Evolutionary conservation across 73 alveolate species (phyloP), one percentile per base, ranked within the genome.

Genomic region (Tetrahymena malaccensis): DNA sequence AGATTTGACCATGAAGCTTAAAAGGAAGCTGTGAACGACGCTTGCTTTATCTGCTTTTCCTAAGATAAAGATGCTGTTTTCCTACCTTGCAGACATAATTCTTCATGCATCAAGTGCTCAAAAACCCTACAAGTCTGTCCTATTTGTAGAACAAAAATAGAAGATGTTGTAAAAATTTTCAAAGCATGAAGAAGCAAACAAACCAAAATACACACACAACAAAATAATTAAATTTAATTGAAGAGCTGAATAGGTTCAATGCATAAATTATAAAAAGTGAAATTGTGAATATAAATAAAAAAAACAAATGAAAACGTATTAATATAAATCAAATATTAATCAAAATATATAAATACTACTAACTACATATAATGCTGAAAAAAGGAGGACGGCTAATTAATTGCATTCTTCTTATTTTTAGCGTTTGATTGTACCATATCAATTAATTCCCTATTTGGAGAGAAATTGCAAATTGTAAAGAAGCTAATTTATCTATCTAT

Each of bases 21-120:
- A 34, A 93, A 95, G n/a, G 94, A 85, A 57, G 40, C 84, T 35
- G 84, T 85, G 10, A 93, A 85, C 35, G 94, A 95, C 85, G 94
- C 94, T 89, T 98, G 99, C 95, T 95, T 97, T 35, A 96, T 98
- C 0, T 98, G 99, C 44, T 97, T 94, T 94, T 97, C 96, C 85
- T 84, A 94, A 22, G 98, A 97, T 93, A 97, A 97, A 13, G 98
- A 98, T 96, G 97, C 98, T 35, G 98, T 97, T 34, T 96, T 96
- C 85, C 94, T 98, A 85, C 98, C 99, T n/a, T 98, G 99, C 85
- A 98, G 98, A 31, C 99, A 98, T 94, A 97, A 97, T 43, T 93
- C 97, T 38, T 96, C 98, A 21, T 98, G 99, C 93, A 93, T 98
- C 34, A 97, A 95, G 55, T 98, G 99, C 95, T 96, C 98, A 16